These are phyloP conservation scores for Oryza brachyantha DNA, from an alignment of 176 grass and related monocot species.

Conservation along the genomic window DNA sequence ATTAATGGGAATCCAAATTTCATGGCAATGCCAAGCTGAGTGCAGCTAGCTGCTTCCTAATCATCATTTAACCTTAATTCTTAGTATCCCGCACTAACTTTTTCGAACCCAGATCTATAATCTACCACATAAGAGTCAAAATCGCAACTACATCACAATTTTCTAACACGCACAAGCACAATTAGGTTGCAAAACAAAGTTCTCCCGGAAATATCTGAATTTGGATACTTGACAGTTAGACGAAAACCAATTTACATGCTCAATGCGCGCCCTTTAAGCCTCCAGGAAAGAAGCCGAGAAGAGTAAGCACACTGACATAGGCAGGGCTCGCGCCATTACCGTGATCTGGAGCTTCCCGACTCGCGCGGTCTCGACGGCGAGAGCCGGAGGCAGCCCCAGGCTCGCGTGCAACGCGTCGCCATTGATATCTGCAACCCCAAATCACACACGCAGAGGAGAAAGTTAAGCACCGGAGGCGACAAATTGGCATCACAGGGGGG, in stretches of 20 bases:
- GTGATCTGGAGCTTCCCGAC: conserved; percentile 97
- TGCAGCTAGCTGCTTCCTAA: neutral
- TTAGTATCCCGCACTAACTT: neutral
- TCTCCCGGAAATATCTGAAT: neutral
- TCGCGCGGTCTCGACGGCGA: conserved; percentile 71
- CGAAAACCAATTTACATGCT: neutral
- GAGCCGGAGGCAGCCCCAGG: conserved; percentile 75
- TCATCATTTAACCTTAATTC: neutral
- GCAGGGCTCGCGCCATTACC: conserved; percentile 35
- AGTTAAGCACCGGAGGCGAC: conserved; percentile 28
- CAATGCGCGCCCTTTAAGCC: neutral
- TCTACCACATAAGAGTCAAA: neutral
- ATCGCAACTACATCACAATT: neutral
- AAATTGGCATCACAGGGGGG: conserved; percentile 20
- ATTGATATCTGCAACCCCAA: conserved; percentile 77
- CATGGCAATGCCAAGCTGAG: neutral
- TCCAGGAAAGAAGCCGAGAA: neutral
- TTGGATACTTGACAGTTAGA: neutral
- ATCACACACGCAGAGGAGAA: conserved; percentile 4
- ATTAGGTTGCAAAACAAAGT: neutral
- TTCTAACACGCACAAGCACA: neutral
- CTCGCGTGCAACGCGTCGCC: conserved; percentile 92
- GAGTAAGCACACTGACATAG: neutral
- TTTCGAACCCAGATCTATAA: neutral
- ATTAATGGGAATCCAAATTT: neutral